Evolutionary conservation across 352 stramenopile species (phyloP).

Genomic region (Globisporangium camurandrum): DNA sequence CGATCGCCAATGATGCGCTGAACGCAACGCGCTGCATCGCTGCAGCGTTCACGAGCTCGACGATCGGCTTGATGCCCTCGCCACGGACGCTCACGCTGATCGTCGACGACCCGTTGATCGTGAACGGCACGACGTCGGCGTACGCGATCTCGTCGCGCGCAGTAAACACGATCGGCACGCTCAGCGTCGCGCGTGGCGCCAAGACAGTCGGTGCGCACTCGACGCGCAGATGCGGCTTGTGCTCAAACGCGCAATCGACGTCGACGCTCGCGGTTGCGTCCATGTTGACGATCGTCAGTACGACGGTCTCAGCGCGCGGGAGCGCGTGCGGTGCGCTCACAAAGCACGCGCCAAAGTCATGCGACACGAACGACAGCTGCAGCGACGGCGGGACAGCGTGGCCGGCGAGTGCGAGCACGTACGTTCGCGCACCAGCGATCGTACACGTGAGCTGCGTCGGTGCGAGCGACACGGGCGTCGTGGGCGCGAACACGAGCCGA

Average conservation of each 20-base stretch:
- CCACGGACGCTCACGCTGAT: constrained; percentile 67
- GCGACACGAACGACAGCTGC: constrained; percentile 83
- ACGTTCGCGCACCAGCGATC: constrained; percentile 80
- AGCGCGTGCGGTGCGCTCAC: constrained; percentile 69
- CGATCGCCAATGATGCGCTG: constrained; percentile 77
- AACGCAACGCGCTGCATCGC: constrained; percentile 80
- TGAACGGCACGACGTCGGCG: constrained; percentile 84
- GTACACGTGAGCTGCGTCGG: constrained; percentile 65
- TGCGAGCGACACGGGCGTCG: constrained; percentile 71
- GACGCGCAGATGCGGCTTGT: constrained; percentile 80
- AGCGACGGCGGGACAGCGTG: constrained; percentile 76
- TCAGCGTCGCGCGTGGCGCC: constrained; percentile 62
- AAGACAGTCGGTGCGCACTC: constrained; percentile 79
- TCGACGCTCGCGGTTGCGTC: constrained; percentile 73
- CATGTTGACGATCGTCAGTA: constrained; percentile 83
- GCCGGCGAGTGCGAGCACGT: constrained; percentile 69
- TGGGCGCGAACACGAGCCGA: constrained; percentile 65
- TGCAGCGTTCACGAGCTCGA: constrained; percentile 88
- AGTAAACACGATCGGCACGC: constrained; percentile 83
- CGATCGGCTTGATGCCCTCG: constrained; percentile 63
- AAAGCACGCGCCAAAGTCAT: constrained; percentile 92
- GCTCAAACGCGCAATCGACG: constrained; percentile 88
- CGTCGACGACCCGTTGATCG: constrained; percentile 84
- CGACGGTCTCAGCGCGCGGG: constrained; percentile 41
- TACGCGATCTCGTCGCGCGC: constrained; percentile 80